Conservation (phyloP, 2,329 filamentous ascomycete genomes). For the Dryadomyces quercus-mongolicae region DNA sequence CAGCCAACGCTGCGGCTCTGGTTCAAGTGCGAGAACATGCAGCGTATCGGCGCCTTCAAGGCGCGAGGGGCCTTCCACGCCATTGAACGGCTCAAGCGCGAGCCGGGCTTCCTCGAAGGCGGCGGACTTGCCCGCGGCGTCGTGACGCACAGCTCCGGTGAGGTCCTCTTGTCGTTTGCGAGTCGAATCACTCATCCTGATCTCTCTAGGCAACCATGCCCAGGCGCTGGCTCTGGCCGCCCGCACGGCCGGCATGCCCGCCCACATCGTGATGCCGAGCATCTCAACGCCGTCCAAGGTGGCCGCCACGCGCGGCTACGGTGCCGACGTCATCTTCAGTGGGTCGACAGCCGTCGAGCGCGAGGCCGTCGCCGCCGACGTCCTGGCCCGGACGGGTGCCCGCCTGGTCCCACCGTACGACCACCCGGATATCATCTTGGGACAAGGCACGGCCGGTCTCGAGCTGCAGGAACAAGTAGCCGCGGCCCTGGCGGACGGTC, state of each 20-base stretch:
- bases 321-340: slow-evolving; percentile 67
- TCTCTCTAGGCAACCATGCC: slow-evolving; percentile 69
- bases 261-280: slow-evolving; percentile 85
- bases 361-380: slow-evolving; percentile 59
- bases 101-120: slow-evolving; percentile 47
- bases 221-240: slow-evolving; percentile 86
- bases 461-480: slow-evolving; percentile 68
- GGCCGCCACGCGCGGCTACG: slow-evolving; percentile 66
- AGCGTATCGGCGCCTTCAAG: slow-evolving; percentile 88
- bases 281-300: slow-evolving; percentile 82
- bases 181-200: background rate
- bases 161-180: background rate
- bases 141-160: slow-evolving; percentile 71
- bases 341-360: slow-evolving; percentile 72
- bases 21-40: slow-evolving; percentile 94
- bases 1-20: slow-evolving; percentile 60
- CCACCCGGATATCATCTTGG: slow-evolving; percentile 81
- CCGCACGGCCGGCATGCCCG: slow-evolving; percentile 57
- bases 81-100: slow-evolving; percentile 52
- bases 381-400: slow-evolving; percentile 61
- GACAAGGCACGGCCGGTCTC: slow-evolving; percentile 80
- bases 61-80: slow-evolving; percentile 84
- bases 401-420: slow-evolving; percentile 83
- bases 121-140: slow-evolving; percentile 56
- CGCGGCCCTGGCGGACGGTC: slow-evolving; percentile 15